phyloP scores from a whole-genome alignment of 2,329 filamentous ascomycete genomes.

The Ophiostoma montium region DNA sequence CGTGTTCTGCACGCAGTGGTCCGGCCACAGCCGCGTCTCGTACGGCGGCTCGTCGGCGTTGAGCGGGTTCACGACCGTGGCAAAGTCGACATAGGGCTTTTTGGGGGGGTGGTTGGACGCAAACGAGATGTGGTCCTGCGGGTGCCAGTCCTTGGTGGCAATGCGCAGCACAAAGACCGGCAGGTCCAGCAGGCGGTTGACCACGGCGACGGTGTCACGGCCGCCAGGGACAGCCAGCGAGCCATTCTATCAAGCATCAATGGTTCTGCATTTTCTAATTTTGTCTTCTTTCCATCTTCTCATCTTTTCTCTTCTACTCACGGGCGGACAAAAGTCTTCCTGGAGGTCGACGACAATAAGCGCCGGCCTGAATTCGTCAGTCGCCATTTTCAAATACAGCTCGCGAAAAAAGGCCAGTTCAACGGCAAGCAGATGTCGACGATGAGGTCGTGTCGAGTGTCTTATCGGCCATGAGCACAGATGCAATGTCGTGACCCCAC shows the following conservation, averaged over 20 bases:
- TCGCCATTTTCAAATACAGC: background rate
- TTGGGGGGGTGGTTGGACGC: constrained; percentile 59
- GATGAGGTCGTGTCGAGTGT: no score
- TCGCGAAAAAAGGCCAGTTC: no score
- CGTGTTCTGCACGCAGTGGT: constrained; percentile 70
- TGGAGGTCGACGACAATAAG: constrained; percentile 75
- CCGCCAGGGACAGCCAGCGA: constrained; percentile 69
- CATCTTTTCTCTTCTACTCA: no score
- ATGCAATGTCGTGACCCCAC: no score
- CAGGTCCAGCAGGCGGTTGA: constrained; percentile 62
- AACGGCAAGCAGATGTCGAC: no score
- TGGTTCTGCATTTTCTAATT: no score
- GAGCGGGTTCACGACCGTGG: constrained; percentile 51
- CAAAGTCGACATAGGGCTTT: constrained; percentile 50
- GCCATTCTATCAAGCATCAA: constrained; percentile 50
- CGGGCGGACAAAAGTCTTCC: constrained; percentile 87
- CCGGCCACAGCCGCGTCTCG: constrained; percentile 67
- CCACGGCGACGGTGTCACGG: constrained; percentile 50
- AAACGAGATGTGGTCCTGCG: constrained; percentile 72
- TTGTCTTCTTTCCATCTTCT: no score
- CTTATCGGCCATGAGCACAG: no score
- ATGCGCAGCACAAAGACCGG: constrained; percentile 61
- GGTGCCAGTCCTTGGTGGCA: constrained; percentile 90
- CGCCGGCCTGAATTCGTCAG: constrained; percentile 29
- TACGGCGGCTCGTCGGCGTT: constrained; percentile 48